A percentile compares a stretch with the other conserved stretches of the same genome.
Evolutionary conservation across 768 basidiomycete genomes (phyloP).

Genomic region (Auriscalpium vulgare): DNA sequence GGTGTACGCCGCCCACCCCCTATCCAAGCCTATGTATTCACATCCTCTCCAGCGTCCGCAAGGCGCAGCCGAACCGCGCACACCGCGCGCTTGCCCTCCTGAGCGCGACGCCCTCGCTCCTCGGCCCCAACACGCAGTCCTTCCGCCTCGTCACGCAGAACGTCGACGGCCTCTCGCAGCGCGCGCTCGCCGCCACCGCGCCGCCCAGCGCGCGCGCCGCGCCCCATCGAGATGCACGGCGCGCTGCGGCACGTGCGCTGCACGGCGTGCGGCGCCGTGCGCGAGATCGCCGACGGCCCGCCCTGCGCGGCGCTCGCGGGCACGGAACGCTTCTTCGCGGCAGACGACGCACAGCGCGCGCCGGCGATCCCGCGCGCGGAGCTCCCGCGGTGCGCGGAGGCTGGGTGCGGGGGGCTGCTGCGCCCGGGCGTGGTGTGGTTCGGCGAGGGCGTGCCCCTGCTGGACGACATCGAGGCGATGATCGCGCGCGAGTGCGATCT

Average conservation of each 20-base stretch:
- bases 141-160: conserved; percentile 55
- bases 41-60: background rate
- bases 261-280: conserved; percentile 36
- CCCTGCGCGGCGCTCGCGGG: conserved; percentile 38
- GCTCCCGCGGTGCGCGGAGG: conserved; percentile 23
- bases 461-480: conserved; percentile 22
- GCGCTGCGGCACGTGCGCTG: conserved; percentile 47
- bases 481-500: conserved; percentile 24
- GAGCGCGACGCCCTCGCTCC: conserved; percentile 32
- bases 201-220: conserved; percentile 8
- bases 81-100: conserved; percentile 46
- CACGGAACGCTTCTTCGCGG: conserved; percentile 26
- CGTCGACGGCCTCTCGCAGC: conserved; percentile 43
- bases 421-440: conserved; percentile 39
- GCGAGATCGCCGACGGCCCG: conserved; percentile 34
- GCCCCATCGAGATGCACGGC: conserved; percentile 51
- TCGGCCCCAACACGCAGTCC: conserved; percentile 28
- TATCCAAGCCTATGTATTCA: background rate
- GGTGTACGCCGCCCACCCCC: background rate
- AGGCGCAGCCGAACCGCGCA: conserved; percentile 37
- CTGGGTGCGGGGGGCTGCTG: conserved; percentile 21
- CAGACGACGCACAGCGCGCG: background rate
- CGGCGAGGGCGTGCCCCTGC: conserved; percentile 24
- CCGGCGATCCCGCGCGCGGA: conserved; percentile 22
- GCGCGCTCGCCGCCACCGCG: conserved; percentile 23